Conservation (phyloP, 805 yeast genomes). For the Brettanomyces anomalus region DNA sequence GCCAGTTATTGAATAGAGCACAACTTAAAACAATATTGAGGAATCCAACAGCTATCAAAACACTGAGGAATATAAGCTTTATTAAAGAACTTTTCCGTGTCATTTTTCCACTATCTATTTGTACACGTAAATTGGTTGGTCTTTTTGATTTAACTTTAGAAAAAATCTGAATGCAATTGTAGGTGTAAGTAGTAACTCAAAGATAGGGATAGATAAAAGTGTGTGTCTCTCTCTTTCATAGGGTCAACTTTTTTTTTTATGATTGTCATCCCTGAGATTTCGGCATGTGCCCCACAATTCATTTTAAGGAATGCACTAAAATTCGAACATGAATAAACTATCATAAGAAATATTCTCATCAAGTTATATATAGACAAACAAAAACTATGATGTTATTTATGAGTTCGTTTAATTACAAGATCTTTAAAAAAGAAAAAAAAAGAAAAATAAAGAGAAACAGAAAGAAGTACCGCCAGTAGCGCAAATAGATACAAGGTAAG, state of each 20-base stretch:
- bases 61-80: conserved; percentile 63
- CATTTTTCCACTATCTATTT: not conserved
- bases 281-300: no score
- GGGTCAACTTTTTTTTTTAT: not conserved
- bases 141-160: no score
- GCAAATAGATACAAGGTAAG: no score
- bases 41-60: conserved; percentile 81
- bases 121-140: no score
- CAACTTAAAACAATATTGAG: conserved; percentile 81
- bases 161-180: no score
- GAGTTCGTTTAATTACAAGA: not conserved
- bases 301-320: no score
- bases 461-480: no score
- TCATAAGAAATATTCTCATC: not conserved
- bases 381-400: not conserved
- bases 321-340: no score
- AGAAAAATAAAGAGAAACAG: not conserved
- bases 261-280: no score
- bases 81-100: conserved; percentile 46
- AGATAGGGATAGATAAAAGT: no score
- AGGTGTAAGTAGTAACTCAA: no score
- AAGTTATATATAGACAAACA: not conserved
- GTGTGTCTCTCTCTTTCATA: no score
- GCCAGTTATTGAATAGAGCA: conserved; percentile 81
- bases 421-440: not conserved